Evolutionary conservation across 495 filamentous ascomycete species (phyloP).

Genomic region (Usnea hakonensis): DNA sequence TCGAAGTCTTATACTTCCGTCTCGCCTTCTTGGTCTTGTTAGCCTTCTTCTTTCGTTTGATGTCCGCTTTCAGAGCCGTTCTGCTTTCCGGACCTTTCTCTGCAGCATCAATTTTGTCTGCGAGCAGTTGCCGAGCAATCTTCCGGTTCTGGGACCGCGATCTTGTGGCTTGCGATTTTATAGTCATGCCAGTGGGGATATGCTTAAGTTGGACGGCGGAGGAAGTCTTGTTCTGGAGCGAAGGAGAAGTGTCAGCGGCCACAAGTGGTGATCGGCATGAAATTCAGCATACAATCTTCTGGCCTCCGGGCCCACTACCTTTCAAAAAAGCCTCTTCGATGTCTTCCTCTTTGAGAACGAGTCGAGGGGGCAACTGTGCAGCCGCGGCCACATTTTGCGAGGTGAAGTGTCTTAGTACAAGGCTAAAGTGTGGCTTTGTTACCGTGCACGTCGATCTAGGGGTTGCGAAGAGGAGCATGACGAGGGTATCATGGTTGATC

Average conservation of each 20-base stretch:
- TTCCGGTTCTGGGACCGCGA: constrained; percentile 83
- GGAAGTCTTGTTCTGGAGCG: constrained; percentile 79
- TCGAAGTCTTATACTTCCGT: constrained; percentile 55
- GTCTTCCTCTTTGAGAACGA: constrained; percentile 66
- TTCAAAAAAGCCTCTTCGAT: constrained; percentile 81
- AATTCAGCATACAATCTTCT: constrained; percentile 63
- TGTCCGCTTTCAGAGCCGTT: constrained; percentile 45
- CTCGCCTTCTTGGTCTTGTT: constrained; percentile 57
- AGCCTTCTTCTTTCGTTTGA: constrained; percentile 53
- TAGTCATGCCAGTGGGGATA: constrained; percentile 75
- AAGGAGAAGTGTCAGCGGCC: not conserved
- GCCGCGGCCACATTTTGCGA: constrained; percentile 8
- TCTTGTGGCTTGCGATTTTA: constrained; percentile 88
- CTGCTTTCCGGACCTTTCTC: constrained; percentile 54
- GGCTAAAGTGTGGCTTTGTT: not conserved
- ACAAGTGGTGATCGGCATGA: not conserved
- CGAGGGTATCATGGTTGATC: not conserved
- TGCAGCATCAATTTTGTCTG: constrained; percentile 64
- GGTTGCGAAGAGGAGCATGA: not conserved
- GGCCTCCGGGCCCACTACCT: constrained; percentile 86
- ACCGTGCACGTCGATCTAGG: not conserved
- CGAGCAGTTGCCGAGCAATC: constrained; percentile 70
- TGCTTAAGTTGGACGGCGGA: constrained; percentile 93
- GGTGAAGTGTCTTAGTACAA: not conserved
- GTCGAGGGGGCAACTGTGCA: constrained; percentile 66